Evolutionary conservation across 1,284 basidiomycete species (phyloP), one percentile per base, ranked within the genome.

Genomic region (Xerocomus nothofagi): DNA sequence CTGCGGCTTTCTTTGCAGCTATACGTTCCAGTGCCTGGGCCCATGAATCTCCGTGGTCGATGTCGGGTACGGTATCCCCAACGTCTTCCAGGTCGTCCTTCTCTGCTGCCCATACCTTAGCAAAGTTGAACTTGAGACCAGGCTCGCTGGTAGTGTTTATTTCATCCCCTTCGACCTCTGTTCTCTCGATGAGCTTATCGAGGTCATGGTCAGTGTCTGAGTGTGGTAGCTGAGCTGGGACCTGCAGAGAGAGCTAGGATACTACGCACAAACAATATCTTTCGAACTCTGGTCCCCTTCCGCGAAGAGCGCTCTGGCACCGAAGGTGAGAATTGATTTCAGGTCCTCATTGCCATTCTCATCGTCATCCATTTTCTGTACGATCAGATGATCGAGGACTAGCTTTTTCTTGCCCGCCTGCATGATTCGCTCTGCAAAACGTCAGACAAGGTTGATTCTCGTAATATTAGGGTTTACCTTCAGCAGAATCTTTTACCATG

Each of bases 371-470:
- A 95, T 92, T 66, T 92, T 92, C 70, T 95, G 93, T 5, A 93
- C 93, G 52, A 96, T 94, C 14, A 96, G 74, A 71, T 96, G 93
- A 62, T 95, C 93, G 4, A 96, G 75, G 7, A 92, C 86, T 34
- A 95, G 79, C 68, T 95, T 96, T 73, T 90, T 91, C 74, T 94
- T 94, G 26, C 90, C 91, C 17, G 84, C 82, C 68, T 91, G 85
- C 70, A 94, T 81, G 58, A 94, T 96, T 39, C 85, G 84, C 61
- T 93, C 93, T 93, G 59, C 17, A 29, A 40, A 30, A 52, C 43
- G 50, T 58, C 33, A 56, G 40, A 41, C 17, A 26, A 18, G 18
- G 20, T n/a, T 12, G 10, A 12, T 27, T 37, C 12, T 29, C 18
- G 6, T 39, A 39, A 12, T 10, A 17, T 21, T 15, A 32, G 51